Evolutionary conservation across 2,329 filamentous ascomycete species (phyloP).

Genomic region (Nothophaeocryptopus gaeumannii): DNA sequence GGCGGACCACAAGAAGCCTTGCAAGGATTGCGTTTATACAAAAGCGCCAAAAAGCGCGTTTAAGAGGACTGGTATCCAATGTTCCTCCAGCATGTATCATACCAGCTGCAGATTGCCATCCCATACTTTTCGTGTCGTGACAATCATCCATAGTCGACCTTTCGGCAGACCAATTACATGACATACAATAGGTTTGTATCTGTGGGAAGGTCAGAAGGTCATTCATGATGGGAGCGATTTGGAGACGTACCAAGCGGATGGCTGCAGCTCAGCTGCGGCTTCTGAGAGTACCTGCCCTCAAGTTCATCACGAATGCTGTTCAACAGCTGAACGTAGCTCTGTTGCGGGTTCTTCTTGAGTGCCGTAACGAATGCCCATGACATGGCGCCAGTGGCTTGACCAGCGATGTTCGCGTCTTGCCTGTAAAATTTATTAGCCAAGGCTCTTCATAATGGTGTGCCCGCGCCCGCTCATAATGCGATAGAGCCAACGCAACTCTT

Average conservation of each 20-base stretch:
- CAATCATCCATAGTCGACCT: too few relatives aligned
- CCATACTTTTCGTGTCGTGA: too few relatives aligned
- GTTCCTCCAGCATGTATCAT: too few relatives aligned
- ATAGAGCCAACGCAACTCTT: conserved; percentile 32
- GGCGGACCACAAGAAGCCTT: too few relatives aligned
- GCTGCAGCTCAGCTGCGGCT: conserved; percentile 93
- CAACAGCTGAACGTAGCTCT: conserved; percentile 92
- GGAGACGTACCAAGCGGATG: conserved; percentile 79
- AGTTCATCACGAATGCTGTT: conserved; percentile 94
- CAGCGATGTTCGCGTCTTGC: conserved; percentile 82
- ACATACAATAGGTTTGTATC: conserved; percentile 46
- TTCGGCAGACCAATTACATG: conserved; percentile 33
- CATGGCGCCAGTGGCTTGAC: conserved; percentile 95
- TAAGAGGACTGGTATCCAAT: too few relatives aligned
- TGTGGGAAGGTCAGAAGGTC: conserved; percentile 23
- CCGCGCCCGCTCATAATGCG: not conserved
- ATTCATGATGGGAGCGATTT: not conserved
- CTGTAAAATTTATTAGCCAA: conserved; percentile 47
- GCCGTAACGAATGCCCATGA: conserved; percentile 93
- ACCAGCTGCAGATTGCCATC: too few relatives aligned
- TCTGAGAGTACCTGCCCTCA: conserved; percentile 82
- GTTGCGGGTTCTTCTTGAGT: conserved; percentile 87
- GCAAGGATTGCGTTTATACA: too few relatives aligned
- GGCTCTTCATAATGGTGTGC: not conserved
- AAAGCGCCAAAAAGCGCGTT: too few relatives aligned